Conservation (phyloP, 441 rosid species). For the Raphanus hybrid region DNA sequence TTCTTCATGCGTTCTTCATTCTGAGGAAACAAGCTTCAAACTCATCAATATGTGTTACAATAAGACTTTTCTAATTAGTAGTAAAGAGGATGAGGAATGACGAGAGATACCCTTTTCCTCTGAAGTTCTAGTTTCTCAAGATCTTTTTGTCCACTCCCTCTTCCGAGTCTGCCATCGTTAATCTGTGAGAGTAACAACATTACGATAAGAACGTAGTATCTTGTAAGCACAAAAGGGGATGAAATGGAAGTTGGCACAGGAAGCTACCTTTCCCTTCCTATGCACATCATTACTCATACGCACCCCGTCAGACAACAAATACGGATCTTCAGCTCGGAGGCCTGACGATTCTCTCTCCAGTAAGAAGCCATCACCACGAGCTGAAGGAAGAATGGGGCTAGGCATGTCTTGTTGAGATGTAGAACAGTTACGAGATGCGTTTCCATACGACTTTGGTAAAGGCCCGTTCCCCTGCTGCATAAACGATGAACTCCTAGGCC, state of each 20-base stretch:
- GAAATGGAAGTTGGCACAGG: constrained; percentile 21
- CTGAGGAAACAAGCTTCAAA: constrained; percentile 47
- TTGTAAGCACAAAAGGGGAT: constrained; percentile 10
- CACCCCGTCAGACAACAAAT: constrained; percentile 48
- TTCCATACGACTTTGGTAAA: constrained; percentile 59
- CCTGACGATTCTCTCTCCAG: constrained; percentile 57
- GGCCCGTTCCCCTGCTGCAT: constrained; percentile 62
- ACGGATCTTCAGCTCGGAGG: constrained; percentile 60
- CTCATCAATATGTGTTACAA: constrained; percentile 25
- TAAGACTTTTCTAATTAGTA: too few species aligned
- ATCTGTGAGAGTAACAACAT: constrained; percentile 44
- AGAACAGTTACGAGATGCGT: constrained; percentile 57
- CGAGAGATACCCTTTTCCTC: constrained; percentile 71
- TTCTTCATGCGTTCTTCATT: constrained; percentile 83
- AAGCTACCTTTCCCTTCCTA: constrained; percentile 82
- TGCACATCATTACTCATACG: constrained; percentile 62
- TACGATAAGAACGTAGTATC: background rate
- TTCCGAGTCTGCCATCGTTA: constrained; percentile 72
- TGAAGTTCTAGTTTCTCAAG: constrained; percentile 72
- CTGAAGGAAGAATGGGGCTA: constrained; percentile 57
- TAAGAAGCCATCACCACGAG: constrained; percentile 58
- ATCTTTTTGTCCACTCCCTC: constrained; percentile 84
- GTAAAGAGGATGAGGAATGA: background rate
- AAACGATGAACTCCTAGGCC: constrained; percentile 62
- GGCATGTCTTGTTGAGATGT: constrained; percentile 69